Percentiles rank a stretch among this genome's conserved stretches.
phyloP scores from a whole-genome alignment of 495 filamentous ascomycete genomes.

The Halenospora varia region DNA sequence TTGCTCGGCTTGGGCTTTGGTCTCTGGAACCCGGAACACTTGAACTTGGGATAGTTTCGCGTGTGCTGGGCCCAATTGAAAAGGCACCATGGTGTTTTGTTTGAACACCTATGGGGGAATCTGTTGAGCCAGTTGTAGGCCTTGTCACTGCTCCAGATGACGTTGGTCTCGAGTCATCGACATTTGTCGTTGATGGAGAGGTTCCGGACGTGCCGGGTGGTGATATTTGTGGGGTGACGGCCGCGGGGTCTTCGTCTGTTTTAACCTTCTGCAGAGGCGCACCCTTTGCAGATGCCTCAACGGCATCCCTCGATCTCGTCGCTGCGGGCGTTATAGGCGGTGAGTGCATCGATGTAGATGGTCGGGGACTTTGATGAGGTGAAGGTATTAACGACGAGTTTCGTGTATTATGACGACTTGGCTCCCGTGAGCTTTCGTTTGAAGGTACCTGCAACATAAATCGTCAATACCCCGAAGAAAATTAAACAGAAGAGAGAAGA shows the following conservation, averaged over 20 bases:
- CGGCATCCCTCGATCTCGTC: constrained; percentile 51
- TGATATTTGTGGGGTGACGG: constrained; percentile 64
- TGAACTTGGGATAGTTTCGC: constrained; percentile 54
- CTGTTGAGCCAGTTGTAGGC: constrained; percentile 14
- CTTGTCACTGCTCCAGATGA: constrained; percentile 17
- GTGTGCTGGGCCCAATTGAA: constrained; percentile 56
- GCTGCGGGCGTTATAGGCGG: constrained; percentile 87
- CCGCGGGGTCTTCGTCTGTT: constrained; percentile 40
- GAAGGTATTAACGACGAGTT: constrained; percentile 27
- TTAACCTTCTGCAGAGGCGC: constrained; percentile 26
- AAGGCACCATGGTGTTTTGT: constrained; percentile 66
- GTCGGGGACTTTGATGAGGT: constrained; percentile 25
- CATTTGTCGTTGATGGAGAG: constrained; percentile 27
- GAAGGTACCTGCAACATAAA: constrained; percentile 27
- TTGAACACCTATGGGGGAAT: constrained; percentile 10
- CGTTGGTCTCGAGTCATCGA: constrained; percentile 22
- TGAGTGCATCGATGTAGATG: constrained; percentile 70
- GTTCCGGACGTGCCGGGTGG: constrained; percentile 40
- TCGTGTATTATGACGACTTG: constrained; percentile 24
- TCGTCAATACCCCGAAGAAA: constrained; percentile 7
- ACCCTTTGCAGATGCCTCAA: constrained; percentile 23
- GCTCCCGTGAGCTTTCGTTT: constrained; percentile 27
- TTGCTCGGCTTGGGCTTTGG: constrained; percentile 58
- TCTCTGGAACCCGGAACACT: constrained; percentile 67
- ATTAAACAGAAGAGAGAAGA: background rate